Conservation (phyloP, 202 grass and related monocot species). For the Panicum virgatum region DNA sequence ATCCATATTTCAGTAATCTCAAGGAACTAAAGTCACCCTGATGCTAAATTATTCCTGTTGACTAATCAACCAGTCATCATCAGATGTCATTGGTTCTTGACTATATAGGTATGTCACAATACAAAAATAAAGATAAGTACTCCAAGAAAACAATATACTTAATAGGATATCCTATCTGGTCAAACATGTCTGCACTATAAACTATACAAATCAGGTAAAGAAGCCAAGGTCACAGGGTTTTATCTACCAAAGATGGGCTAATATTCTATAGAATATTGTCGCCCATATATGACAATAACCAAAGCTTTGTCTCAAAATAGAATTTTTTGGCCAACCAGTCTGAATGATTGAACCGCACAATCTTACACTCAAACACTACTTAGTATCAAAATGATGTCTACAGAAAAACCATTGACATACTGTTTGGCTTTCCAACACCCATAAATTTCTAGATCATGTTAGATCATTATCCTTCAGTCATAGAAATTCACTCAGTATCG, state of each 20-base stretch:
- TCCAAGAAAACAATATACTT: conserved; percentile 22
- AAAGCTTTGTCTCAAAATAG: neutral
- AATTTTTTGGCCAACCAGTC: conserved; percentile 7
- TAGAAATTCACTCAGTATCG: neutral
- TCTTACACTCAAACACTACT: conserved; percentile 14
- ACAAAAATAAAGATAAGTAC: neutral
- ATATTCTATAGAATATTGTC: neutral
- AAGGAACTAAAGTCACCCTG: neutral
- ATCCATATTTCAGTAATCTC: neutral
- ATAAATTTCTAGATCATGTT: neutral
- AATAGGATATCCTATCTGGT: neutral
- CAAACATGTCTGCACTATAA: conserved; percentile 26
- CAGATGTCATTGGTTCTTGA: neutral
- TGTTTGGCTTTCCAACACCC: neutral
- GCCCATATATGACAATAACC: conserved; percentile 17
- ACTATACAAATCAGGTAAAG: conserved; percentile 15
- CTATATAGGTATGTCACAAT: neutral
- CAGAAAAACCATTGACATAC: neutral
- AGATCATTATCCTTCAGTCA: conserved; percentile 5
- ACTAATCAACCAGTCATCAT: conserved; percentile 1
- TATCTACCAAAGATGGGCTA: conserved; percentile 23
- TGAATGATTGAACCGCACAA: neutral
- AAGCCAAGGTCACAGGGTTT: conserved; percentile 18
- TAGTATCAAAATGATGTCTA: conserved; percentile 14
- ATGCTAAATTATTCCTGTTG: neutral